phyloP scores from a whole-genome alignment of 345 rosid genomes.

The Mangifera indica region DNA sequence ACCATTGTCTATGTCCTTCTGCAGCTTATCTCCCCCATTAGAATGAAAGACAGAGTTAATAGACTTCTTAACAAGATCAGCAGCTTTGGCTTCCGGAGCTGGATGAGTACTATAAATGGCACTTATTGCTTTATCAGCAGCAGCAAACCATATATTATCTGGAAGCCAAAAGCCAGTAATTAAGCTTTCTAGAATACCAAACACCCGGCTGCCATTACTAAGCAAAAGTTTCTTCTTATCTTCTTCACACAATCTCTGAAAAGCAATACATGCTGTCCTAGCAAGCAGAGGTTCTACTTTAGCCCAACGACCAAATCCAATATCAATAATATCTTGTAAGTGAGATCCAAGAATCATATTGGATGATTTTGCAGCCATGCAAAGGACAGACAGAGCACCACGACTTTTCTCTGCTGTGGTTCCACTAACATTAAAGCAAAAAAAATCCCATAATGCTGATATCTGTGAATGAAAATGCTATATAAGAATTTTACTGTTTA shows the following conservation, averaged over 20 bases:
- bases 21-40: conserved; percentile 45
- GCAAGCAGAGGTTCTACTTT: conserved; percentile 94
- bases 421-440: conserved; percentile 89
- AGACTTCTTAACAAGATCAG: conserved; percentile 65
- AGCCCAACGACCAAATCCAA: conserved; percentile 99
- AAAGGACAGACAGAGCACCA: conserved; percentile 84
- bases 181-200: conserved; percentile 73
- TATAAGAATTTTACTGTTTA: background rate
- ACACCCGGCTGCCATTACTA: conserved; percentile 68
- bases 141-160: conserved; percentile 80
- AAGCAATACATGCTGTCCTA: conserved; percentile 83
- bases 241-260: conserved; percentile 82
- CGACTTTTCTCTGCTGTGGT: conserved; percentile 89
- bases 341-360: conserved; percentile 75
- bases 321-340: conserved; percentile 92
- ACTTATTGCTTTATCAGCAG: conserved; percentile 90
- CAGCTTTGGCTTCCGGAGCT: conserved; percentile 80
- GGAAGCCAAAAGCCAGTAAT: conserved; percentile 85
- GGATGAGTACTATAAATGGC: conserved; percentile 79
- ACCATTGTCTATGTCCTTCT: conserved; percentile 35
- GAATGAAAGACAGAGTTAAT: conserved; percentile 55
- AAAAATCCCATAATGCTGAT: conserved; percentile 94
- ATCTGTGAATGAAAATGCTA: conserved; percentile 45
- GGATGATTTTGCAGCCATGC: conserved; percentile 98
- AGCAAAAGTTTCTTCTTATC: conserved; percentile 72